Percentiles rank a stretch among this genome's conserved stretches.
These are phyloP conservation scores for Penicillium sp. DNA, from an alignment of 2,329 filamentous ascomycete genomes.

Conservation along the genomic window DNA sequence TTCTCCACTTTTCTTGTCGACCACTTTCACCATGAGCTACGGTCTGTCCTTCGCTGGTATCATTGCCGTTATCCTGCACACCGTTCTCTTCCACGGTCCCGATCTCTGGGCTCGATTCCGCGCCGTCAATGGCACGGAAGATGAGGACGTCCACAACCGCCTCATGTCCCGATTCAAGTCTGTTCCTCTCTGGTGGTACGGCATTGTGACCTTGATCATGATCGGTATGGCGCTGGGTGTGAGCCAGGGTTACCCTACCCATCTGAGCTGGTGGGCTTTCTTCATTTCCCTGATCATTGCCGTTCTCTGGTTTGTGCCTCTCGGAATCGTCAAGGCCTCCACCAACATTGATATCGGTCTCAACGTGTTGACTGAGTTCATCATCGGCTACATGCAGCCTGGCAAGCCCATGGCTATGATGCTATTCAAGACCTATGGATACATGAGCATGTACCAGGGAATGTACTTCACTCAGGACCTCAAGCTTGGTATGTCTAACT, in stretches of 20 bases:
- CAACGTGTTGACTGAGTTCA: constrained; percentile 75
- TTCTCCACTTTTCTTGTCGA: constrained; percentile 67
- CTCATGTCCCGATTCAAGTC: constrained; percentile 64
- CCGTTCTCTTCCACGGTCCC: constrained; percentile 68
- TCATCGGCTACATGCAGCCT: constrained; percentile 75
- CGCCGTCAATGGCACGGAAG: constrained; percentile 59
- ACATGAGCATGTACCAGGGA: constrained; percentile 70
- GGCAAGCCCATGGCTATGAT: constrained; percentile 75
- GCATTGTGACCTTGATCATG: constrained; percentile 54
- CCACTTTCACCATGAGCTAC: constrained; percentile 73
- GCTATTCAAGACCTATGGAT: constrained; percentile 78
- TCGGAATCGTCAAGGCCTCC: constrained; percentile 70
- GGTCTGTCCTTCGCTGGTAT: constrained; percentile 76
- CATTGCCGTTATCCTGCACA: constrained; percentile 71
- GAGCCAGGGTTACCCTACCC: constrained; percentile 64
- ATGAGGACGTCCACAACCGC: constrained; percentile 60
- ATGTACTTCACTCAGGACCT: constrained; percentile 70
- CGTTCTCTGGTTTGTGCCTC: constrained; percentile 66
- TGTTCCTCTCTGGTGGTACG: constrained; percentile 65
- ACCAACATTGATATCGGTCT: constrained; percentile 70
- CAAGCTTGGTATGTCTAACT: constrained; percentile 57
- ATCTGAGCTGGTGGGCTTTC: constrained; percentile 75
- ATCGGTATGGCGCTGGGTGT: constrained; percentile 58
- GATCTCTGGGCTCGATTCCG: constrained; percentile 69
- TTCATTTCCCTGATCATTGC: constrained; percentile 70